These are phyloP conservation scores for Arthroderma sp. DNA, from an alignment of 2,329 filamentous ascomycete genomes.

Conservation along the genomic window DNA sequence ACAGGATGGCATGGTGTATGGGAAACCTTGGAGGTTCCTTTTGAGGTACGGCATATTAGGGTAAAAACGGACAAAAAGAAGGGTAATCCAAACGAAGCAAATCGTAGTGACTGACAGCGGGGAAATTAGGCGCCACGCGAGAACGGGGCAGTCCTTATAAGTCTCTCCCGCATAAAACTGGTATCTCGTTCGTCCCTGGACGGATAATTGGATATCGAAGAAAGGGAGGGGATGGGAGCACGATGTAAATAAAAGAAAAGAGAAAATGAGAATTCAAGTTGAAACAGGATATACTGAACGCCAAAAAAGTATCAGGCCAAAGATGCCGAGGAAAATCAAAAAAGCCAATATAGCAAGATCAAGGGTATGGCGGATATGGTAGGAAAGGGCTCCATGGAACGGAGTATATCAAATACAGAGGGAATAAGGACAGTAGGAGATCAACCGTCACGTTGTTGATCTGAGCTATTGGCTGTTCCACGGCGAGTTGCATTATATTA, in stretches of 20 bases:
- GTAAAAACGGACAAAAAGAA: slow-evolving; percentile 12
- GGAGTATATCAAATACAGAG: slow-evolving; percentile 5
- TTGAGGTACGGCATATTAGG: slow-evolving; percentile 1
- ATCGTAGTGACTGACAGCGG: slow-evolving; percentile 3
- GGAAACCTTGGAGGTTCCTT: no score
- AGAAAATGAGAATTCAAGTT: not conserved
- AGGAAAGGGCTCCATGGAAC: no score
- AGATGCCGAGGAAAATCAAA: not conserved
- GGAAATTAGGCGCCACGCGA: not conserved
- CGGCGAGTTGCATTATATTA: slow-evolving; percentile 56
- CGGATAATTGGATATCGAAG: not conserved
- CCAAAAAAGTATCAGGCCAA: not conserved
- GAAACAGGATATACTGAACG: no score
- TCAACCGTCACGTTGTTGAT: no score
- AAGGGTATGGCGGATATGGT: no score
- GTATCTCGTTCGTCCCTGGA: no score
- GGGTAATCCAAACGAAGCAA: slow-evolving; percentile 6
- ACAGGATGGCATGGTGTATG: slow-evolving; percentile 15
- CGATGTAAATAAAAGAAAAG: not conserved
- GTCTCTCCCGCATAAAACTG: no score
- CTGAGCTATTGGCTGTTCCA: not conserved
- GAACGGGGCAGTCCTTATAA: no score
- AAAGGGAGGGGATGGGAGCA: not conserved
- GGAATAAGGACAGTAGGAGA: no score
- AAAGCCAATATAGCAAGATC: not conserved